These are phyloP conservation scores for Cenchrus purpureus DNA, from an alignment of 176 grass and related monocot species.

Conservation along the genomic window DNA sequence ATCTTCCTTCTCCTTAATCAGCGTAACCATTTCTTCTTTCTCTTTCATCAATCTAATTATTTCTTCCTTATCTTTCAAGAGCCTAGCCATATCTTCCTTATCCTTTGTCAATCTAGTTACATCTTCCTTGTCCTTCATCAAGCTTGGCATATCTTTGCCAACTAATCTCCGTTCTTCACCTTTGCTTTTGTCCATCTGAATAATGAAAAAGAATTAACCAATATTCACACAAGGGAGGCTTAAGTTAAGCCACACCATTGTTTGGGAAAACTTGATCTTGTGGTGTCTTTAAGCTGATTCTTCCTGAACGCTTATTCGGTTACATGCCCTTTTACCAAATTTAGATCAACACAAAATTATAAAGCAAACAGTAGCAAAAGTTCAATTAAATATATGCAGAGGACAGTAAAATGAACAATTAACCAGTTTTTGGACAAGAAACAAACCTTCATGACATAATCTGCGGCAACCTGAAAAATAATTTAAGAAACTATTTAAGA, in stretches of 20 bases:
- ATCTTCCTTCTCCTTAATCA: slow-evolving; percentile 72
- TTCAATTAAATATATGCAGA: slow-evolving; percentile 21
- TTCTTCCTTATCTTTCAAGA: slow-evolving; percentile 69
- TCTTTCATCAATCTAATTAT: slow-evolving; percentile 81
- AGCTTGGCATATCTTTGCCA: slow-evolving; percentile 37
- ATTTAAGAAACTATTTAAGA: background rate
- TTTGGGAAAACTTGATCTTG: background rate
- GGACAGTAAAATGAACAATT: background rate
- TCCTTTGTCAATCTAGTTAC: slow-evolving; percentile 54
- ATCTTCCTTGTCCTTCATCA: slow-evolving; percentile 49
- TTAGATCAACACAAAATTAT: background rate
- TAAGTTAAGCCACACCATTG: background rate
- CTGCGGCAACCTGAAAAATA: slow-evolving; percentile 43
- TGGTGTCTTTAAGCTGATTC: background rate
- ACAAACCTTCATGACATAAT: slow-evolving; percentile 53
- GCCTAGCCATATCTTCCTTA: slow-evolving; percentile 61
- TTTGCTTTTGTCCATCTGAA: slow-evolving; percentile 49
- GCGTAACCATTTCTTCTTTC: slow-evolving; percentile 69
- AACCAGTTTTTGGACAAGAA: slow-evolving; percentile 27
- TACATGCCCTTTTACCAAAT: background rate
- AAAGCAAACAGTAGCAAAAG: background rate
- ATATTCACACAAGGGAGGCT: background rate
- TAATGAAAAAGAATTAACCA: slow-evolving; percentile 14
- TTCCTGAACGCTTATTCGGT: background rate
- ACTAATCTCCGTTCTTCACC: slow-evolving; percentile 34